Evolutionary conservation across 2,329 filamentous ascomycete species (phyloP).

Genomic region (Ophiostoma pallidulum): DNA sequence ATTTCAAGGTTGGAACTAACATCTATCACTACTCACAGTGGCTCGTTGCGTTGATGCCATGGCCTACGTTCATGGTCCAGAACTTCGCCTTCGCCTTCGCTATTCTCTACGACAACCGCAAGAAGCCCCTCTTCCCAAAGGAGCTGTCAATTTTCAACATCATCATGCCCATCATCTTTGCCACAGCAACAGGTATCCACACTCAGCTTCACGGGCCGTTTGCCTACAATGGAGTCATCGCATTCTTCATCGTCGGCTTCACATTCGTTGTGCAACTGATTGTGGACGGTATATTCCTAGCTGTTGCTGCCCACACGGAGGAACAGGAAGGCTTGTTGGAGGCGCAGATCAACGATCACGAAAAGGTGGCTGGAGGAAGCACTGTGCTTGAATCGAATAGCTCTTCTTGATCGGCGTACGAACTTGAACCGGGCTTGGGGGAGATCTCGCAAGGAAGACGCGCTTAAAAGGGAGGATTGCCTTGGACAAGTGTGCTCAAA

Average conservation of each 20-base stretch:
- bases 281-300: slow-evolving; percentile 4
- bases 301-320: neutral
- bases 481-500: too few species aligned
- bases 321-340: too few species aligned
- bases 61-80: slow-evolving; percentile 9
- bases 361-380: too few species aligned
- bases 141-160: slow-evolving; percentile 9
- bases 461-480: too few species aligned
- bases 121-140: slow-evolving; percentile 9
- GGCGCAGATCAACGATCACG: too few species aligned
- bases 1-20: too few species aligned
- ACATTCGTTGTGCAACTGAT: slow-evolving; percentile 9
- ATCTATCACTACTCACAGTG: neutral
- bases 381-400: too few species aligned
- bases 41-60: slow-evolving; percentile 11
- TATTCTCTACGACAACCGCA: slow-evolving; percentile 10
- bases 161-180: slow-evolving; percentile 11
- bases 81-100: slow-evolving; percentile 10
- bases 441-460: too few species aligned
- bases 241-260: slow-evolving; percentile 7
- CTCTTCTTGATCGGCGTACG: too few species aligned
- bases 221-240: slow-evolving; percentile 8
- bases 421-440: too few species aligned
- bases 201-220: slow-evolving; percentile 6
- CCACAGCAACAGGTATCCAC: slow-evolving; percentile 8